Conservation (phyloP, 2,329 filamentous ascomycete genomes). For the Cladosporium velox region DNA sequence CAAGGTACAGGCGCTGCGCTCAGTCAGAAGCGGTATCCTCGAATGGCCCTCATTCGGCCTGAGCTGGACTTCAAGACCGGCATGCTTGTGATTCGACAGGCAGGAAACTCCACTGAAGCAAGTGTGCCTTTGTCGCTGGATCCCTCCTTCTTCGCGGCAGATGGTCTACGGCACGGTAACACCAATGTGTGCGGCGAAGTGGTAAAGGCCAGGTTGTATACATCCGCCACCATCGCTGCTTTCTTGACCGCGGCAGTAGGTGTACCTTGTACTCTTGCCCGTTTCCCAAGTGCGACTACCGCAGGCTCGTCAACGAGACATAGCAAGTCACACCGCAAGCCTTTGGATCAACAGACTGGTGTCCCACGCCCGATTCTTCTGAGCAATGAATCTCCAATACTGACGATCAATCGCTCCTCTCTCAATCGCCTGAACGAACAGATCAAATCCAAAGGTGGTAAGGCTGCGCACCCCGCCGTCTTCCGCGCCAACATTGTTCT, state of each 20-base stretch:
- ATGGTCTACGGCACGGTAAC: slow-evolving; percentile 37
- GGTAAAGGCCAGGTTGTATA: slow-evolving; percentile 71
- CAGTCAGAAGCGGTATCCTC: slow-evolving; percentile 84
- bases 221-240: slow-evolving; percentile 61
- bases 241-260: slow-evolving; percentile 79
- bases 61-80: slow-evolving; percentile 69
- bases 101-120: slow-evolving; percentile 40
- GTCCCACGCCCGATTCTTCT: slow-evolving; percentile 66
- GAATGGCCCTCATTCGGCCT: slow-evolving; percentile 82
- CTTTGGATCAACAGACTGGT: slow-evolving; percentile 29
- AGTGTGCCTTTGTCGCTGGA: slow-evolving; percentile 66
- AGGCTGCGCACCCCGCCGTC: slow-evolving; percentile 67
- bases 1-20: slow-evolving; percentile 79
- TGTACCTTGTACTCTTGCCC: slow-evolving; percentile 78
- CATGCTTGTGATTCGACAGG: slow-evolving; percentile 60
- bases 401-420: slow-evolving; percentile 79
- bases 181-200: slow-evolving; percentile 83
- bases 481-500: slow-evolving; percentile 91
- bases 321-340: slow-evolving; percentile 68
- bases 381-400: slow-evolving; percentile 91
- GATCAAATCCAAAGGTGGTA: slow-evolving; percentile 65
- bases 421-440: slow-evolving; percentile 74
- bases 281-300: slow-evolving; percentile 65
- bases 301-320: slow-evolving; percentile 65
- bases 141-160: slow-evolving; percentile 56